These are phyloP conservation scores for Apiotrichum akiyoshidainum DNA, from an alignment of 1,284 basidiomycete species.

Conservation along the genomic window DNA sequence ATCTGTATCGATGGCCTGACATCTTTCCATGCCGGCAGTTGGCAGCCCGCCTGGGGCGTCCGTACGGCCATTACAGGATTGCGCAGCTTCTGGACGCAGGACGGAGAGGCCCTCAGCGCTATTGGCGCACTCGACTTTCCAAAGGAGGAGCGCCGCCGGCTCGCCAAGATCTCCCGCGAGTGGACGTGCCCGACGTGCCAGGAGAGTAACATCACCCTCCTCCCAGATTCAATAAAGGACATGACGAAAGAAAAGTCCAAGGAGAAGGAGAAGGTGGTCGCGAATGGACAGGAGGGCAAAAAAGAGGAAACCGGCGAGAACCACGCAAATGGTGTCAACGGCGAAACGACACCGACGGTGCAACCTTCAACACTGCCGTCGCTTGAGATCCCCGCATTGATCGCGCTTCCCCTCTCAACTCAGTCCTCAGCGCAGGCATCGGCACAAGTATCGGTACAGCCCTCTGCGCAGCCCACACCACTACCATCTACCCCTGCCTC, in stretches of 20 bases:
- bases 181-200: slow-evolving; percentile 78
- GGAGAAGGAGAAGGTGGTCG: not conserved
- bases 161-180: slow-evolving; percentile 74
- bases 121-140: slow-evolving; percentile 85
- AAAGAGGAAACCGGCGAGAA: not conserved
- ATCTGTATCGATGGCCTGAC: slow-evolving; percentile 88
- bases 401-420: too few relatives aligned
- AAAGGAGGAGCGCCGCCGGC: slow-evolving; percentile 68
- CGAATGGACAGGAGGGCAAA: too few relatives aligned
- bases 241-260: not conserved
- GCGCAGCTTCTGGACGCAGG: slow-evolving; percentile 85
- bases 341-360: too few relatives aligned
- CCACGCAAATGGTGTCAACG: not conserved
- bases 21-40: slow-evolving; percentile 59
- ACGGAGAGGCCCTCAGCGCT: slow-evolving; percentile 82
- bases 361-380: too few relatives aligned
- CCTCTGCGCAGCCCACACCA: not conserved
- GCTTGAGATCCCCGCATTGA: too few relatives aligned
- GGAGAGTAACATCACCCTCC: slow-evolving; percentile 63
- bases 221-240: slow-evolving; percentile 48
- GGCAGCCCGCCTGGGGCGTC: slow-evolving; percentile 98
- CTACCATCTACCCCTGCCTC: not conserved
- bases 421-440: not conserved
- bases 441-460: not conserved
- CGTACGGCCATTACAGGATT: slow-evolving; percentile 91